Evolutionary conservation across 495 filamentous ascomycete genomes (phyloP).

Genomic region (Aspergillus bridgeri): DNA sequence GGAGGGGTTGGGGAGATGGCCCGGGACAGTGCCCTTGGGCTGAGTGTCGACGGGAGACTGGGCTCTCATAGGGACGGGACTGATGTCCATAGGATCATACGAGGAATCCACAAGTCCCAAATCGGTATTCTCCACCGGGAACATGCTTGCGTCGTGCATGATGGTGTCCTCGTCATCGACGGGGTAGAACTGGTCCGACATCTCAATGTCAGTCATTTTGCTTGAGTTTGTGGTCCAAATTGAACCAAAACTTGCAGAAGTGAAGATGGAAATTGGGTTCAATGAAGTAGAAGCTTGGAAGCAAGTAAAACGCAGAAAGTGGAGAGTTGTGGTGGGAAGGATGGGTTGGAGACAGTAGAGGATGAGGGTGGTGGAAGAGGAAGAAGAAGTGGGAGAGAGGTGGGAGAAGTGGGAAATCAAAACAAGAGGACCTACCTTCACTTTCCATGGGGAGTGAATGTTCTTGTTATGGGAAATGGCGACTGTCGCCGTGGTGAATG

Average conservation of each 20-base stretch:
- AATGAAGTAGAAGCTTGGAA: conserved; percentile 2
- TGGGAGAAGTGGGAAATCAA: conserved; percentile 10
- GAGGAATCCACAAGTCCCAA: neutral
- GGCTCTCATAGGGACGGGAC: neutral
- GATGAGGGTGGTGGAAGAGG: conserved; percentile 1
- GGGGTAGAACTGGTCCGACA: conserved; percentile 4
- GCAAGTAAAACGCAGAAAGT: neutral
- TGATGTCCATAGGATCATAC: conserved; percentile 21
- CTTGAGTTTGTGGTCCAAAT: neutral
- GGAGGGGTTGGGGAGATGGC: conserved; percentile 1
- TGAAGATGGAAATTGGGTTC: neutral
- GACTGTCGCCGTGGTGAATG: conserved; percentile 7
- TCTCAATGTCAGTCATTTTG: conserved; percentile 12
- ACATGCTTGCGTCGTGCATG: conserved; percentile 16
- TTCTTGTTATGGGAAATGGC: conserved; percentile 7
- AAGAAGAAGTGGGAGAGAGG: conserved; percentile 6
- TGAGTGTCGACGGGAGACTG: neutral
- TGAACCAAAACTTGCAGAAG: neutral
- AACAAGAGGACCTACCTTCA: conserved; percentile 13
- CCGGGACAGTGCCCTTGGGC: neutral
- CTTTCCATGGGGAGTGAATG: conserved; percentile 13
- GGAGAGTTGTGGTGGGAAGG: neutral
- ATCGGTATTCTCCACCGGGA: conserved; percentile 1
- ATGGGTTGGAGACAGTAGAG: neutral
- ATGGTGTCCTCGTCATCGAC: conserved; percentile 12